Conservation (phyloP, 805 yeast genomes). For the Hanseniaspora nectarophila region DNA sequence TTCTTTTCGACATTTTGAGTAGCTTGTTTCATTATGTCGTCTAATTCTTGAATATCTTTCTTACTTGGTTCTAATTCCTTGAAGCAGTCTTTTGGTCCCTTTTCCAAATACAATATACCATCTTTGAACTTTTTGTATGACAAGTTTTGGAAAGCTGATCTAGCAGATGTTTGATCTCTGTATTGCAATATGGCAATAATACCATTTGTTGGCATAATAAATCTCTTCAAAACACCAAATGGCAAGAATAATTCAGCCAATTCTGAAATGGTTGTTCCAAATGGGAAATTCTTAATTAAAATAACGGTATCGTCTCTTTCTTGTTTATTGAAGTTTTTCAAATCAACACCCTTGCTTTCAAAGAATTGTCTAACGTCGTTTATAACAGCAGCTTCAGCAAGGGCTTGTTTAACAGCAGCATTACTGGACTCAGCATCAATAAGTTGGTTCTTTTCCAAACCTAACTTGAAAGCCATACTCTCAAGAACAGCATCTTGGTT, state of each 20-base stretch:
- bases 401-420: constrained; percentile 90
- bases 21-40: constrained; percentile 17
- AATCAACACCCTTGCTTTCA: constrained; percentile 73
- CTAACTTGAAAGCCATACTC: constrained; percentile 74
- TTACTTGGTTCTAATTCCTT: constrained; percentile 40
- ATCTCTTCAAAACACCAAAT: constrained; percentile 66
- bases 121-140: constrained; percentile 82
- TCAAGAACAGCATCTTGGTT: constrained; percentile 85
- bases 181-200: constrained; percentile 90
- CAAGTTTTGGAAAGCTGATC: constrained; percentile 77
- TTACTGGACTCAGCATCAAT: constrained; percentile 76
- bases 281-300: constrained; percentile 82
- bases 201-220: constrained; percentile 92
- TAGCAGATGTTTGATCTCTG: constrained; percentile 68
- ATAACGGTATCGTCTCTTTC: constrained; percentile 67
- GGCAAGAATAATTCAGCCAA: constrained; percentile 68
- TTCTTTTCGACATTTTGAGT: constrained; percentile 4
- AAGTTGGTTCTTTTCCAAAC: constrained; percentile 68
- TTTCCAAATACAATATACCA: constrained; percentile 77
- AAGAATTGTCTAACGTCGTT: constrained; percentile 83
- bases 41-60: constrained; percentile 23
- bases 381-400: constrained; percentile 92
- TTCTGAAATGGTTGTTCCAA: constrained; percentile 70
- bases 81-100: constrained; percentile 80
- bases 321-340: constrained; percentile 48